Conservation (phyloP, 2,329 filamentous ascomycete species). For the Fusarium sp. region DNA sequence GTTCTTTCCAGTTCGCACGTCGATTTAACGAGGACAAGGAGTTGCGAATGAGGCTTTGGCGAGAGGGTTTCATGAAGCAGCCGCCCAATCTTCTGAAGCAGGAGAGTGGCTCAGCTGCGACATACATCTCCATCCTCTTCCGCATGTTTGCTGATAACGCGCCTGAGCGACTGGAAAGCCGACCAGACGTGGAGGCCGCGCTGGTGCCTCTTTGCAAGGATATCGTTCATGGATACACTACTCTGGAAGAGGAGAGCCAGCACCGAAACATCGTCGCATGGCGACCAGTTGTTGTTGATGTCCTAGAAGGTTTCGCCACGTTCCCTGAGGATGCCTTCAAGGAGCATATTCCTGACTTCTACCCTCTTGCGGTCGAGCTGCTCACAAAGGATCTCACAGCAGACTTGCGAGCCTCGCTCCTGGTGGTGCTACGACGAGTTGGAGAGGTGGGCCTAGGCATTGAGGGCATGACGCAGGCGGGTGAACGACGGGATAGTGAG, state of each 20-base stretch:
- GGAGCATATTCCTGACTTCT: slow-evolving; percentile 85
- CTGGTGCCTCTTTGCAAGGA: slow-evolving; percentile 96
- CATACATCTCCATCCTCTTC: slow-evolving; percentile 96
- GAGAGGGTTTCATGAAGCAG: slow-evolving; percentile 99
- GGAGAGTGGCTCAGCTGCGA: slow-evolving; percentile 91
- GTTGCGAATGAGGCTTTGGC: slow-evolving; percentile 92
- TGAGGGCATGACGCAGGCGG: slow-evolving; percentile 60
- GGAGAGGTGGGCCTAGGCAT: slow-evolving; percentile 81
- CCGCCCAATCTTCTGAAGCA: slow-evolving; percentile 98
- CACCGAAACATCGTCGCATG: slow-evolving; percentile 97
- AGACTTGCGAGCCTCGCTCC: slow-evolving; percentile 84
- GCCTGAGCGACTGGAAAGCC: slow-evolving; percentile 83
- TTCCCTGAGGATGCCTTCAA: slow-evolving; percentile 87
- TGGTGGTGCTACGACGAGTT: slow-evolving; percentile 83
- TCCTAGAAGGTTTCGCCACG: slow-evolving; percentile 90
- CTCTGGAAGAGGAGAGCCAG: slow-evolving; percentile 94
- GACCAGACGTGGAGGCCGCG: slow-evolving; percentile 88
- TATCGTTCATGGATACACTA: slow-evolving; percentile 88
- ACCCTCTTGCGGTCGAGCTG: slow-evolving; percentile 87
- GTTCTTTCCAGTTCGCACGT: slow-evolving; percentile 95
- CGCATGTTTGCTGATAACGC: slow-evolving; percentile 96
- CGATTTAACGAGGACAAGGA: slow-evolving; percentile 99
- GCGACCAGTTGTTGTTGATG: slow-evolving; percentile 96
- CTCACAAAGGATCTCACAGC: slow-evolving; percentile 84
- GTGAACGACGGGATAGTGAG: slow-evolving; percentile 59